phyloP scores from a whole-genome alignment of 1,139 yeast species.

The Candida freyschussii region DNA sequence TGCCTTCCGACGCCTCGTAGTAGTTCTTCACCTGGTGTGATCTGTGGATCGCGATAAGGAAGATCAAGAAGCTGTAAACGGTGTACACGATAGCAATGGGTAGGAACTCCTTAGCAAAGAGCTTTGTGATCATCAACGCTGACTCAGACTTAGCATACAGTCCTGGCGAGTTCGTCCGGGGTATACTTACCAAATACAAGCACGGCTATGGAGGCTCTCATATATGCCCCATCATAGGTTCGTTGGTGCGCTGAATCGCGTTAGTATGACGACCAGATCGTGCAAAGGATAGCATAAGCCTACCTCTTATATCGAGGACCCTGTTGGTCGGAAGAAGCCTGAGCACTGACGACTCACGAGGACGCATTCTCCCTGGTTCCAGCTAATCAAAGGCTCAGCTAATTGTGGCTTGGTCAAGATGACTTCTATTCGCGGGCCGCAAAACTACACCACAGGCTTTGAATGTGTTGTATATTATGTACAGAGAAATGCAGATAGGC shows the following conservation, averaged over 20 bases:
- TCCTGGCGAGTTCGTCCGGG: too few species aligned
- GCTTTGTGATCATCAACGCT: conserved; percentile 21
- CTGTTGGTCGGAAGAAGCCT: too few species aligned
- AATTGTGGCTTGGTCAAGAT: too few species aligned
- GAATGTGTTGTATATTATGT: too few species aligned
- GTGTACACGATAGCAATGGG: conserved; percentile 23
- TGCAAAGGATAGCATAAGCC: background rate
- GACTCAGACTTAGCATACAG: background rate
- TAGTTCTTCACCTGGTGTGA: conserved; percentile 13
- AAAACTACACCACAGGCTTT: too few species aligned
- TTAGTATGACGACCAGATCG: background rate
- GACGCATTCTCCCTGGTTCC: too few species aligned
- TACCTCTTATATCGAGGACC: conserved; percentile 20
- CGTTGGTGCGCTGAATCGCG: conserved; percentile 21
- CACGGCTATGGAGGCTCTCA: conserved; percentile 21
- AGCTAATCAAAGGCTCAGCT: too few species aligned
- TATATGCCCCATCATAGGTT: conserved; percentile 26
- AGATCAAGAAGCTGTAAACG: conserved; percentile 20
- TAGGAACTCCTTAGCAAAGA: conserved; percentile 20
- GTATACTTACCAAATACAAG: conserved; percentile 16
- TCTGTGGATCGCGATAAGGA: conserved; percentile 16
- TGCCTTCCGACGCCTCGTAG: conserved; percentile 12
- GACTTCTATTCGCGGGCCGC: too few species aligned
- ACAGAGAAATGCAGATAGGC: background rate
- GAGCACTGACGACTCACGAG: too few species aligned